Percentiles rank a stretch among this genome's conserved stretches.
These are phyloP conservation scores for Sporothrix brunneoviolacea DNA, from an alignment of 2,329 filamentous ascomycete genomes.

Conservation along the genomic window DNA sequence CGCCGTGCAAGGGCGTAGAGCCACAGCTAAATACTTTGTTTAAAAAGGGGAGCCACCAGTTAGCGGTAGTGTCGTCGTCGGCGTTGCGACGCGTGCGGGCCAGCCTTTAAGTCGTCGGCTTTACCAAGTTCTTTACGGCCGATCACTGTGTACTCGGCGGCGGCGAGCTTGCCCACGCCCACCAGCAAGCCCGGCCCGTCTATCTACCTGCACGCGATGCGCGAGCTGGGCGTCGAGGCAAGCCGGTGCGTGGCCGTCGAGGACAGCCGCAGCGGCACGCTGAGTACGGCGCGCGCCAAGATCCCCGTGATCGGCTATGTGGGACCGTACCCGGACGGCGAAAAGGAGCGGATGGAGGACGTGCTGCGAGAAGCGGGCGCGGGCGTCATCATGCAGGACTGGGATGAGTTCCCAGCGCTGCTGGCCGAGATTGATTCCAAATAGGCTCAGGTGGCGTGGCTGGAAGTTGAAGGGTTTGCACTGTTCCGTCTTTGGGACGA, in stretches of 20 bases:
- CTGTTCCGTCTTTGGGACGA: too few relatives aligned
- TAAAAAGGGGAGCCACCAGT: slow-evolving; percentile 55
- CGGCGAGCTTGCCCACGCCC: slow-evolving; percentile 69
- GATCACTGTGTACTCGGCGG: slow-evolving; percentile 75
- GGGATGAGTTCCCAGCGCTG: slow-evolving; percentile 46
- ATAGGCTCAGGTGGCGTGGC: too few relatives aligned
- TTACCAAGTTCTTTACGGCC: slow-evolving; percentile 70
- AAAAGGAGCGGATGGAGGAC: slow-evolving; percentile 60
- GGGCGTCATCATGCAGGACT: slow-evolving; percentile 54
- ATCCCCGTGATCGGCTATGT: slow-evolving; percentile 83
- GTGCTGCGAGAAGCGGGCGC: slow-evolving; percentile 55
- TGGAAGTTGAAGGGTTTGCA: too few relatives aligned
- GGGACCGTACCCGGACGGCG: slow-evolving; percentile 61
- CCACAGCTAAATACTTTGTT: slow-evolving; percentile 59
- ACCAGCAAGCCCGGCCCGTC: slow-evolving; percentile 87
- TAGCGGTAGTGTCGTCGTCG: slow-evolving; percentile 76
- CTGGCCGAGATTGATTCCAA: slow-evolving; percentile 45
- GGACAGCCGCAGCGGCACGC: slow-evolving; percentile 80
- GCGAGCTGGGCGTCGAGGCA: slow-evolving; percentile 64
- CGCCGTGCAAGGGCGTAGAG: slow-evolving; percentile 63
- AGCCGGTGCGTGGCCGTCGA: slow-evolving; percentile 74
- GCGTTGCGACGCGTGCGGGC: slow-evolving; percentile 72
- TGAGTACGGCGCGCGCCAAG: slow-evolving; percentile 64
- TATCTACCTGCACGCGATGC: slow-evolving; percentile 73
- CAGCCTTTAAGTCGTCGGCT: slow-evolving; percentile 69